Conservation (phyloP, 768 basidiomycete species). For the Phallus indusiatus region DNA sequence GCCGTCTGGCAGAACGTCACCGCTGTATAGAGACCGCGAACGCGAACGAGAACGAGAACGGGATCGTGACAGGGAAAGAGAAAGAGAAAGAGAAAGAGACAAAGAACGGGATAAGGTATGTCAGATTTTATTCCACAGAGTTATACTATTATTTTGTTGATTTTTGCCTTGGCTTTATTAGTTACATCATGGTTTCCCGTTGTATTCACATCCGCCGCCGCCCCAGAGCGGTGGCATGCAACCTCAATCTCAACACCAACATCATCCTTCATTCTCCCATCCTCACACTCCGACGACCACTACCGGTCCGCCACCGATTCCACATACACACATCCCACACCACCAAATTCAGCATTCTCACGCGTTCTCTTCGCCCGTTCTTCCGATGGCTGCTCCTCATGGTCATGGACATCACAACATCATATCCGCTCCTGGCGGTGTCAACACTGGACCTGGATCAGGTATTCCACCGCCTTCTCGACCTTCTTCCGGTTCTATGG, state of each 20-base stretch:
- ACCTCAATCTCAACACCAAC: background rate
- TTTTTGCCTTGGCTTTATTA: background rate
- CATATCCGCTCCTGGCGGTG: background rate
- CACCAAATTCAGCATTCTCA: background rate
- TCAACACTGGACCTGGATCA: background rate
- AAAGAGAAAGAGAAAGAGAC: slow-evolving; percentile 19
- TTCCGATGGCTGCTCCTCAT: background rate
- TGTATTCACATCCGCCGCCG: background rate
- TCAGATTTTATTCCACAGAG: background rate
- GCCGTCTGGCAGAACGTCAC: background rate
- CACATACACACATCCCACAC: background rate
- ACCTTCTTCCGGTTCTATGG: background rate
- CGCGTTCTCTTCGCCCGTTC: background rate
- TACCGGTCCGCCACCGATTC: background rate
- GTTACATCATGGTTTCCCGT: background rate
- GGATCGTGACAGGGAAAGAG: slow-evolving; percentile 15
- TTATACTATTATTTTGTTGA: background rate
- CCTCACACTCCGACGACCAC: background rate
- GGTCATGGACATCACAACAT: background rate
- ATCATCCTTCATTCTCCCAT: background rate
- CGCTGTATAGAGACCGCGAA: slow-evolving; percentile 7
- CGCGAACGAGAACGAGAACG: slow-evolving; percentile 9
- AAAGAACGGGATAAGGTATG: slow-evolving; percentile 15
- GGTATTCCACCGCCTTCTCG: background rate
- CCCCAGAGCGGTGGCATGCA: background rate